These are phyloP conservation scores for Ormosia semicastrata DNA, from an alignment of 306 rosid species.

Conservation along the genomic window DNA sequence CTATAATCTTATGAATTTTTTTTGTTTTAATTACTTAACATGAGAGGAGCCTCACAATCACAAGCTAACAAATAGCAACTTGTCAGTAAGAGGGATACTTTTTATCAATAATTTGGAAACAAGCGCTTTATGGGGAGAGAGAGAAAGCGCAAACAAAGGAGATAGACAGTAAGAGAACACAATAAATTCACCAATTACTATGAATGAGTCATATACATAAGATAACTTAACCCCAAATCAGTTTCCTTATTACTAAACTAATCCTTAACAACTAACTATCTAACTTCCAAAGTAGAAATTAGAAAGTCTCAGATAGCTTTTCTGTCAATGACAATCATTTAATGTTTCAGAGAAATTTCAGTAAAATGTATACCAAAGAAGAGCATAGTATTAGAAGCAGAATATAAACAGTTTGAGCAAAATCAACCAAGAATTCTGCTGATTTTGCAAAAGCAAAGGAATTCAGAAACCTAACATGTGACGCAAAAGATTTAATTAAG, in stretches of 20 bases:
- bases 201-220: background rate
- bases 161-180: background rate
- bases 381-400: background rate
- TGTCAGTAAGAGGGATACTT: background rate
- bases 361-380: background rate
- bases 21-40: background rate
- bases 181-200: background rate
- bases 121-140: background rate
- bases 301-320: background rate
- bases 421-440: constrained; percentile 63
- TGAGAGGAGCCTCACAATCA: background rate
- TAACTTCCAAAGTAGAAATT: background rate
- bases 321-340: background rate
- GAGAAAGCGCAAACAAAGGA: background rate
- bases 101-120: background rate
- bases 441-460: constrained; percentile 89
- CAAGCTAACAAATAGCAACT: background rate
- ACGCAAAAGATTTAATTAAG: constrained; percentile 15
- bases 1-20: background rate
- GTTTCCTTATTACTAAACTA: background rate
- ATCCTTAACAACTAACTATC: background rate
- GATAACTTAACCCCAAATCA: background rate
- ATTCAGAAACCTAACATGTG: constrained; percentile 90
- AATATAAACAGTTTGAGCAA: background rate
- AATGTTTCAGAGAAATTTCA: background rate